Conservation (phyloP, 2,329 filamentous ascomycete genomes). For the Proliferodiscus dingleyae region DNA sequence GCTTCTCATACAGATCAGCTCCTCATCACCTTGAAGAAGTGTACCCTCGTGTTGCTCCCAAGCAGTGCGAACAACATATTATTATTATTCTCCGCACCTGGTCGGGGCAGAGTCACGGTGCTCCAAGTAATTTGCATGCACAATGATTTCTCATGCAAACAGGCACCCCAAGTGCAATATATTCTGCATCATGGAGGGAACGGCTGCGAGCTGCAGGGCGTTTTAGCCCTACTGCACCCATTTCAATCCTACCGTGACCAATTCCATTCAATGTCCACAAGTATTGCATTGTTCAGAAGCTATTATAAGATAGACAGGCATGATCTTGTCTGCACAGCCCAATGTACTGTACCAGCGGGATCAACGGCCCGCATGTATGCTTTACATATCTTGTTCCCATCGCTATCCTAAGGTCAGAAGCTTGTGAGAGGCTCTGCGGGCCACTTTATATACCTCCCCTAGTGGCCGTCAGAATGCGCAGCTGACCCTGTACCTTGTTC, state of each 20-base stretch:
- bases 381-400: conserved; percentile 7
- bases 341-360: conserved; percentile 12
- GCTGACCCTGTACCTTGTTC: too few relatives aligned
- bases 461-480: too few relatives aligned
- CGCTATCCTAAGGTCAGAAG: too few relatives aligned
- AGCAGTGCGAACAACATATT: too few relatives aligned
- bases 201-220: conserved; percentile 2
- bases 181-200: neutral
- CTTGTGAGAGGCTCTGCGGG: too few relatives aligned
- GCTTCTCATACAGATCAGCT: too few relatives aligned
- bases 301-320: conserved; percentile 1
- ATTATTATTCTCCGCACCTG: too few relatives aligned
- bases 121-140: too few relatives aligned
- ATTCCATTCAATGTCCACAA: neutral
- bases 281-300: neutral
- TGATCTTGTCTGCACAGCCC: conserved; percentile 11
- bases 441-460: too few relatives aligned
- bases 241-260: neutral
- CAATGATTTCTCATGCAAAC: conserved; percentile 10
- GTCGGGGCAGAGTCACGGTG: too few relatives aligned
- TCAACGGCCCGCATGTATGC: conserved; percentile 17
- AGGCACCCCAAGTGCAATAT: conserved; percentile 4
- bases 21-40: too few relatives aligned
- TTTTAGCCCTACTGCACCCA: conserved; percentile 3
- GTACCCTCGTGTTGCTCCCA: too few relatives aligned